phyloP scores from a whole-genome alignment of 306 rosid genomes.

The Gastrolobium villosum region DNA sequence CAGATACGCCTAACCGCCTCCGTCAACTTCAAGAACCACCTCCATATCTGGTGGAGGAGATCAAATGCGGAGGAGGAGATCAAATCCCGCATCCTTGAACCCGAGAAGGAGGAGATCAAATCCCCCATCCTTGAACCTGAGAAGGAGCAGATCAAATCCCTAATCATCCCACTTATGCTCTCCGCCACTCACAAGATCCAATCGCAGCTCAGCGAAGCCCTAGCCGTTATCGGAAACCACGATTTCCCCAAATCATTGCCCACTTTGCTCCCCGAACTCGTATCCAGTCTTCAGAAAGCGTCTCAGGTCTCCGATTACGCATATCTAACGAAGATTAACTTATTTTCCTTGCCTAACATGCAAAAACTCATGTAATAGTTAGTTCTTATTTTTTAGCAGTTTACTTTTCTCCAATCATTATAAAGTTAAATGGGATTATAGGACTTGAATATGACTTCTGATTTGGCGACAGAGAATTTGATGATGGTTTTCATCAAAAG shows the following conservation, averaged over 20 bases:
- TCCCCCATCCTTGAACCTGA: conserved; percentile 63
- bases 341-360: conserved; percentile 1
- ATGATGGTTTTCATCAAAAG: conserved; percentile 86
- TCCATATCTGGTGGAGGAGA: conserved; percentile 72
- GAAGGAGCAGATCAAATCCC: conserved; percentile 88
- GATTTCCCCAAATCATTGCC: conserved; percentile 94
- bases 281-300: conserved; percentile 66
- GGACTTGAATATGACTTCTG: conserved; percentile 43
- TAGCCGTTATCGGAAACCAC: conserved; percentile 81
- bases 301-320: conserved; percentile 71
- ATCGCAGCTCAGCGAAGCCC: conserved; percentile 92
- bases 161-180: conserved; percentile 92
- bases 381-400: conserved; percentile 43
- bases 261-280: conserved; percentile 81
- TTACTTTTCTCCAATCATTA: conserved; percentile 27
- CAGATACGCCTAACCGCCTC: conserved; percentile 94
- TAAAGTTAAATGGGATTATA: conserved; percentile 37
- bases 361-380: conserved; percentile 1
- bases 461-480: conserved; percentile 83
- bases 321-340: no score
- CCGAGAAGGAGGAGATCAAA: conserved; percentile 92
- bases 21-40: conserved; percentile 92
- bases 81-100: conserved; percentile 54
- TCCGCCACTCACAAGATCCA: conserved; percentile 74
- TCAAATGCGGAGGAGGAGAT: no score